Conservation (phyloP, 1,284 basidiomycete genomes). For the Crocinoboletus sp. region DNA sequence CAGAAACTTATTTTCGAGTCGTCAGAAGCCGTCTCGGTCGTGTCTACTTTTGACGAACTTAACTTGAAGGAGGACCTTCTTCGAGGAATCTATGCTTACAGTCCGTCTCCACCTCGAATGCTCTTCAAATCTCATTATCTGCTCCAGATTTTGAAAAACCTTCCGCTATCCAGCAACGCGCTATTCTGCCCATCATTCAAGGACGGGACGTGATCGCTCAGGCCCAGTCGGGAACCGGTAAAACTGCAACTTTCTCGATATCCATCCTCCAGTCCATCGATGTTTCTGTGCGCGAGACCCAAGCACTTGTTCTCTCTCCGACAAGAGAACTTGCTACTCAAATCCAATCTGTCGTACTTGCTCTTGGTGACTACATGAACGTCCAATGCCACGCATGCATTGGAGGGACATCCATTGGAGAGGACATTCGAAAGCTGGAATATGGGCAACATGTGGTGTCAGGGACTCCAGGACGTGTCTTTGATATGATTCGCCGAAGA, state of each 20-base stretch:
- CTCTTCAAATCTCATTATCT: constrained; percentile 2
- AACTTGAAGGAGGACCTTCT: constrained; percentile 94
- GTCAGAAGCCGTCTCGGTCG: constrained; percentile 88
- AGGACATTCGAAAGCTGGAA: constrained; percentile 97
- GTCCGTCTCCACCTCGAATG: constrained; percentile 46
- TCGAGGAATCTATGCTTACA: constrained; percentile 98
- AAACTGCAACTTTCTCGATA: constrained; percentile 98
- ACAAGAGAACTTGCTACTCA: constrained; percentile 96
- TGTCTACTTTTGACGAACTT: constrained; percentile 89
- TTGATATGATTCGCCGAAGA: constrained; percentile 97
- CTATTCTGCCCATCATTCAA: constrained; percentile 92
- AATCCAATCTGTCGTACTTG: constrained; percentile 95
- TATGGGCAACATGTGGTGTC: constrained; percentile 97
- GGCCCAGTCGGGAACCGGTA: constrained; percentile 98
- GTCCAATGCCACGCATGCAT: constrained; percentile 99
- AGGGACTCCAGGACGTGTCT: constrained; percentile 96
- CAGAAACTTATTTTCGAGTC: constrained; percentile 98
- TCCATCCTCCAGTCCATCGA: constrained; percentile 95
- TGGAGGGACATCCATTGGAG: constrained; percentile 94
- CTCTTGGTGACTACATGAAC: constrained; percentile 98
- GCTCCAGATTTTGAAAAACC: constrained; percentile 95
- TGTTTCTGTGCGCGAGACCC: constrained; percentile 88
- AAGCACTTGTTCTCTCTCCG: constrained; percentile 92
- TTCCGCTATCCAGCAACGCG: constrained; percentile 97
- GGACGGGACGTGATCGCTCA: constrained; percentile 98